Evolutionary conservation across 768 basidiomycete genomes (phyloP), one percentile per base, ranked within the genome.

Genomic region (Boletus huronensis): DNA sequence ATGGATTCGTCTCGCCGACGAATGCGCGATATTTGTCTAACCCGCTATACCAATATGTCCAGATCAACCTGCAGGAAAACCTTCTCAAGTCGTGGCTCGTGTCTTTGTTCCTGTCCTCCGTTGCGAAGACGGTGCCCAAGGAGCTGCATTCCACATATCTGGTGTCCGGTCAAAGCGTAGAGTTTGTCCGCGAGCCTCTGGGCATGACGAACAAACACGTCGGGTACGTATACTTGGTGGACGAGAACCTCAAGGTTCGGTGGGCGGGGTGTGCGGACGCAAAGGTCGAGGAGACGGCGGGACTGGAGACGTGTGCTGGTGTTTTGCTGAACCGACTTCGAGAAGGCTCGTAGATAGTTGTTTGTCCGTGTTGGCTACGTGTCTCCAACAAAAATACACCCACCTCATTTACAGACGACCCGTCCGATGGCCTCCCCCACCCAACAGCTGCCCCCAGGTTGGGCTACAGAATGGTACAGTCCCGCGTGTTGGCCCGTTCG

Each of bases 31-130:
- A 79, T 70, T 64, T 67, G 31, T 65, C 73, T 1, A 72, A 90
- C 57, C 81, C 87, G 2, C 70, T 79, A 19, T 93, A 84, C 67
- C 87, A 85, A 72, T 84, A 82, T 58, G 67, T 91, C 46, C 88
- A 90, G 77, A 85, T 98, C 68, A 98, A 98, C 71, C 78, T 96
- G 26, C 96, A 98, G 74, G 90, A 93, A 70, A 98, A 98, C 72
- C 74, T 89, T 6, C 82, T 98, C 59, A 97, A 97, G 74, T 89
- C 90, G 1, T 81, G 94, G 67, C 82, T 98, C 31, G 88, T 98
- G 48, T 85, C 86, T 48, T 73, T 98, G 51, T 96, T 94, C 74
- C 71, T 87, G n/a, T 81, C 80, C 9, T 82, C 84, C 19, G 80
- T 98, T 21, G 85, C 88, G 49, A 74, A 79, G 23, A 74, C 77